A percentile compares a stretch with the other conserved stretches of the same genome.
These are phyloP conservation scores for Leccinum barrowsii DNA, from an alignment of 768 basidiomycete species.

Conservation along the genomic window DNA sequence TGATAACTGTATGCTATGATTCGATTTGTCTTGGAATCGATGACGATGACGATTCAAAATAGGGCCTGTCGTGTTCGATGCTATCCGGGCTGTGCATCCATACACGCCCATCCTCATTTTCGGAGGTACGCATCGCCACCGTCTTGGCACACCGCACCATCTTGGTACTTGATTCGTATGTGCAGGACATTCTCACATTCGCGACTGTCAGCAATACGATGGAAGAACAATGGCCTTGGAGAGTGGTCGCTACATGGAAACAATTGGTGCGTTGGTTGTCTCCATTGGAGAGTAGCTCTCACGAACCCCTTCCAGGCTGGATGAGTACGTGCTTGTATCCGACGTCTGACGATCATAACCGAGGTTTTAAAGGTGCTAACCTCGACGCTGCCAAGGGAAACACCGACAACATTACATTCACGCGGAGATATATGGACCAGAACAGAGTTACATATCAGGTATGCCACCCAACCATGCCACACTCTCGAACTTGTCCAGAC, in stretches of 20 bases:
- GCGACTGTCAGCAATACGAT: slow-evolving; percentile 27
- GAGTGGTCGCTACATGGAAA: slow-evolving; percentile 93
- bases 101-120: slow-evolving; percentile 78
- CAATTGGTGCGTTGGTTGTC: slow-evolving; percentile 53
- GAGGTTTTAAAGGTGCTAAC: slow-evolving; percentile 40
- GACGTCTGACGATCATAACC: neutral
- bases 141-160: neutral
- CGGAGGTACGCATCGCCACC: slow-evolving; percentile 45
- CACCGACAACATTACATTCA: slow-evolving; percentile 54
- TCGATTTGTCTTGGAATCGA: neutral
- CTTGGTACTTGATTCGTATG: neutral
- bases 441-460: slow-evolving; percentile 77
- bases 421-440: slow-evolving; percentile 73
- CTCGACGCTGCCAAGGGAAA: slow-evolving; percentile 38
- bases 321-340: slow-evolving; percentile 45
- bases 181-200: slow-evolving; percentile 48
- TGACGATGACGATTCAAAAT: neutral
- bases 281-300: too few species aligned
- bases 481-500: neutral
- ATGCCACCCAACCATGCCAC: slow-evolving; percentile 2
- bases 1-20: slow-evolving; percentile 53
- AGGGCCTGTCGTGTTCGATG: slow-evolving; percentile 74
- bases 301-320: slow-evolving; percentile 40
- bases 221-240: slow-evolving; percentile 46
- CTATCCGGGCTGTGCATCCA: slow-evolving; percentile 70